phyloP scores from a whole-genome alignment of 345 rosid genomes.

The Rhodamnia rubescens region DNA sequence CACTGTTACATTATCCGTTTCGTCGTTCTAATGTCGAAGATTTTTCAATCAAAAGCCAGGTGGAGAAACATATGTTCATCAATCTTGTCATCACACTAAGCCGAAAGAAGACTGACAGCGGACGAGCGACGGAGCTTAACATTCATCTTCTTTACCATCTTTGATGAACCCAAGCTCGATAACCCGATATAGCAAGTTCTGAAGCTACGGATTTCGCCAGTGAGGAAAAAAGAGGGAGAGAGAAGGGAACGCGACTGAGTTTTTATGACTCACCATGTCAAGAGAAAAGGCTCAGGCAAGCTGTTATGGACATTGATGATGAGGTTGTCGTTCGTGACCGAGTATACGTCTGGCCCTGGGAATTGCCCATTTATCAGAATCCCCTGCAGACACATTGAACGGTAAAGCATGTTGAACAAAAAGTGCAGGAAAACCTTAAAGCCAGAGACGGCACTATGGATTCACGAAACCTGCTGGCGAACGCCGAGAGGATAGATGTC shows the following conservation, averaged over 20 bases:
- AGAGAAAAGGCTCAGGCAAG: constrained; percentile 73
- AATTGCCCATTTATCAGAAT: constrained; percentile 87
- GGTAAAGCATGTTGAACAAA: neutral
- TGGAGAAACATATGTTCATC: neutral
- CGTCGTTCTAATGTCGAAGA: neutral
- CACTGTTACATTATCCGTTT: neutral
- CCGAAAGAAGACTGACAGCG: neutral
- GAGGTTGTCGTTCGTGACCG: constrained; percentile 77
- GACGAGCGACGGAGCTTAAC: neutral
- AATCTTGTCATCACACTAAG: neutral
- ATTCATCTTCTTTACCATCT: neutral
- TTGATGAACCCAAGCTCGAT: neutral
- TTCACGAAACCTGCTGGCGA: neutral
- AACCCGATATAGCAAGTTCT: neutral
- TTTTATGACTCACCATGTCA: constrained; percentile 40
- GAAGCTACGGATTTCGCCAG: neutral
- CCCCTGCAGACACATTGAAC: constrained; percentile 30
- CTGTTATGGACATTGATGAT: constrained; percentile 76
- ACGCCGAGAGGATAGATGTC: neutral
- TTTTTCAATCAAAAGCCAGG: neutral
- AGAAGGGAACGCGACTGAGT: neutral
- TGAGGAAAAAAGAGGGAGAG: neutral
- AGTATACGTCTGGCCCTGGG: constrained; percentile 83
- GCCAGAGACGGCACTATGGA: neutral
- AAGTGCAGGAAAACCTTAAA: neutral